Percentiles rank a stretch among this genome's conserved stretches.
Conservation (phyloP, 2,329 filamentous ascomycete genomes). For the Polytolypa hystricis region DNA sequence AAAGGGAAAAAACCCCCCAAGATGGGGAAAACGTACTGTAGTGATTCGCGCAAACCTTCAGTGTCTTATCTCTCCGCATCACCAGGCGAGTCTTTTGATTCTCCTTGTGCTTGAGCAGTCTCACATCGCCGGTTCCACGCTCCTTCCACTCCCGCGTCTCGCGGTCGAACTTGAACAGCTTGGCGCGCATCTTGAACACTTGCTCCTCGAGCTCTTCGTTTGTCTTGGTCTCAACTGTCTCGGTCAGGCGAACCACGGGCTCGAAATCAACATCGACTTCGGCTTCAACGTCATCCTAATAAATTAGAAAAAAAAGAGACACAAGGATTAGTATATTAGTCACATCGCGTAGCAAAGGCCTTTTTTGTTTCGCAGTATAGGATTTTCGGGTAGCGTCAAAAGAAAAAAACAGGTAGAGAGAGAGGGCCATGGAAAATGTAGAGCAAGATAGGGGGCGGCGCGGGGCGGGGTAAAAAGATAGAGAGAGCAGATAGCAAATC, state of each 20-base stretch:
- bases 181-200: slow-evolving; percentile 98
- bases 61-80: slow-evolving; percentile 98
- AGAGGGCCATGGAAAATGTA: no score
- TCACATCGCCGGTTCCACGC: slow-evolving; percentile 91
- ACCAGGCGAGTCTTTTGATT: slow-evolving; percentile 95
- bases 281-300: slow-evolving; percentile 70
- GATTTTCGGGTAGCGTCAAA: background rate
- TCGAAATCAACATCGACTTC: slow-evolving; percentile 94
- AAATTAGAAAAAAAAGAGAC: background rate
- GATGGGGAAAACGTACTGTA: slow-evolving; percentile 68
- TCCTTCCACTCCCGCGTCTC: slow-evolving; percentile 97
- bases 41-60: slow-evolving; percentile 99
- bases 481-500: background rate
- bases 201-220: slow-evolving; percentile 98
- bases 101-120: slow-evolving; percentile 96
- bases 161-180: slow-evolving; percentile 96
- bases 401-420: background rate
- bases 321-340: no score
- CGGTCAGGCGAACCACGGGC: slow-evolving; percentile 88
- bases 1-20: background rate
- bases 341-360: no score
- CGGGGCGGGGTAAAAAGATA: no score
- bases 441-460: no score
- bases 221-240: slow-evolving; percentile 95
- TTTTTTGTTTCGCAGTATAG: background rate